Evolutionary conservation across 1,284 basidiomycete genomes (phyloP).

Genomic region (Cryptococcus sp.): DNA sequence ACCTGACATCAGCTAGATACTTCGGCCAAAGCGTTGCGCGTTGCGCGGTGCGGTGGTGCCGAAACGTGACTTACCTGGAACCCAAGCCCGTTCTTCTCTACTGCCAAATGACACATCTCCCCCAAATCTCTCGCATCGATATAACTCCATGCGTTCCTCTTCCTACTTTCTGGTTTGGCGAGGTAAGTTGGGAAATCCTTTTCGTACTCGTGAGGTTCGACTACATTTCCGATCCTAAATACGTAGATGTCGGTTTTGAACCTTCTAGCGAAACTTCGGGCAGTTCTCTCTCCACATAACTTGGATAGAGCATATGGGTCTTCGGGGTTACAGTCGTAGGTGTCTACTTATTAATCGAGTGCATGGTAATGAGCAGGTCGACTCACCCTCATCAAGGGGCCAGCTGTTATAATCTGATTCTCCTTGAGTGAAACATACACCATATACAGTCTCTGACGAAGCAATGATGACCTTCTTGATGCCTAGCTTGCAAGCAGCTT

Average conservation of each 20-base stretch:
- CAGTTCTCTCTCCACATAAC: constrained; percentile 32
- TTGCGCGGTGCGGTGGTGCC: background rate
- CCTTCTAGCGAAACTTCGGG: constrained; percentile 30
- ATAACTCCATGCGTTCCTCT: constrained; percentile 40
- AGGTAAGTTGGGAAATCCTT: constrained; percentile 27
- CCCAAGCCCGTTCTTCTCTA: constrained; percentile 28
- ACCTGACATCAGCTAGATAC: constrained; percentile 3
- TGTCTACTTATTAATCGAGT: background rate
- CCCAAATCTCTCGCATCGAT: constrained; percentile 41
- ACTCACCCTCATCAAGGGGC: constrained; percentile 32
- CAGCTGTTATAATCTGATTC: constrained; percentile 34
- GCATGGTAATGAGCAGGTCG: constrained; percentile 1
- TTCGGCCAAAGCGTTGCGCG: background rate
- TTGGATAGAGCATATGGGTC: constrained; percentile 36
- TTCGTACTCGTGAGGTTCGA: constrained; percentile 38
- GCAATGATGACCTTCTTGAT: constrained; percentile 38
- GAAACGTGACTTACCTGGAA: constrained; percentile 27
- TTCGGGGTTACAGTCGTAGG: constrained; percentile 18
- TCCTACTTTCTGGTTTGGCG: constrained; percentile 24
- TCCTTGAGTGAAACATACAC: constrained; percentile 39
- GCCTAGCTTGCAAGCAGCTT: constrained; percentile 36
- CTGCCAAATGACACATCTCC: constrained; percentile 31
- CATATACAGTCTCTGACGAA: constrained; percentile 32
- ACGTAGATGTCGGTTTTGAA: constrained; percentile 35
- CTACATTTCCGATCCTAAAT: constrained; percentile 38